phyloP scores from a whole-genome alignment of 1,284 basidiomycete species.

The Stygiomarasmius scandens region DNA sequence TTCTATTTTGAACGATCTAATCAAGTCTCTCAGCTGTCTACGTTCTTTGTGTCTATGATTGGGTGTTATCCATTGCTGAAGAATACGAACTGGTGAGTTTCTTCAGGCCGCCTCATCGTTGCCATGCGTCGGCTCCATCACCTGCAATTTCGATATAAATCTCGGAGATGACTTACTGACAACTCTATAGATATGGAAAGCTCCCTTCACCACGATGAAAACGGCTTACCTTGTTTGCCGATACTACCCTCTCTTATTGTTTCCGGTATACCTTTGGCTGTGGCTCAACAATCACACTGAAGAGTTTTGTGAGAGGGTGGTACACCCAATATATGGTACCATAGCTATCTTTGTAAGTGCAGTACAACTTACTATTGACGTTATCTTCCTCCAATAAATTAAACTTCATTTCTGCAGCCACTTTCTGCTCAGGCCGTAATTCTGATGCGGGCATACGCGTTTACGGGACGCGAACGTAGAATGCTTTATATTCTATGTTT shows the following conservation, averaged over 20 bases:
- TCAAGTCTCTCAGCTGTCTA: not conserved
- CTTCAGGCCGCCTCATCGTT: too few relatives aligned
- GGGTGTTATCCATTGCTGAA: constrained; percentile 11
- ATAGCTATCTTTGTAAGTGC: constrained; percentile 21
- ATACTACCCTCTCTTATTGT: constrained; percentile 29
- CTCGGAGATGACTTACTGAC: too few relatives aligned
- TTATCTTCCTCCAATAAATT: not conserved
- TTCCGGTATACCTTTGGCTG: constrained; percentile 26
- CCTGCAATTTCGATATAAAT: too few relatives aligned
- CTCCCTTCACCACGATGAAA: constrained; percentile 28
- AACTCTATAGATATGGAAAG: constrained; percentile 26
- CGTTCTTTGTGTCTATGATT: constrained; percentile 2
- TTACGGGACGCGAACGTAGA: constrained; percentile 23
- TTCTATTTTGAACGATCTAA: not conserved
- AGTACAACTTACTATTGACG: not conserved
- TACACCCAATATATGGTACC: constrained; percentile 22
- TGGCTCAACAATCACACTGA: constrained; percentile 21
- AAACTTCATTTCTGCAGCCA: not conserved
- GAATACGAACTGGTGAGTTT: constrained; percentile 21
- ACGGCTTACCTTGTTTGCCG: constrained; percentile 28
- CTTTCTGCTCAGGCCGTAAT: constrained; percentile 23
- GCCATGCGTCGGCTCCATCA: too few relatives aligned
- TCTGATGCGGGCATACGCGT: constrained; percentile 29
- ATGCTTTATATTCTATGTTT: constrained; percentile 19
- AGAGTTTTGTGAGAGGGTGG: constrained; percentile 18